Base-by-base conservation (phyloP, 1,284 basidiomycete genomes). In the Mycosarcoma maydis region DNA sequence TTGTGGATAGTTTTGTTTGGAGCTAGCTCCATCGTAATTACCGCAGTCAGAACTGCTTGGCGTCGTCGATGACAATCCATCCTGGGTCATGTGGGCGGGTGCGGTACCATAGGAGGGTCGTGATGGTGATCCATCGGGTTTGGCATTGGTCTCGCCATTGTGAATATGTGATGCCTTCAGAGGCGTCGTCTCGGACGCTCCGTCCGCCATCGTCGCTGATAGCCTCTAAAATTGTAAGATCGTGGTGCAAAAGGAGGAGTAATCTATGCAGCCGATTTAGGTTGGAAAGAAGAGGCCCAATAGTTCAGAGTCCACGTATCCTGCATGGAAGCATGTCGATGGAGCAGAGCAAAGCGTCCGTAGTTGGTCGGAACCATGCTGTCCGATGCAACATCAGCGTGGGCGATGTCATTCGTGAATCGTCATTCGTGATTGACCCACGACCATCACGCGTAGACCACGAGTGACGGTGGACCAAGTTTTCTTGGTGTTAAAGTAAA, bases 121-220 rank as follows among this genome's bases (percentile, higher is more conserved):
- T 17, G 30, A 11, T 6, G 55, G 16, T 22, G 38, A 17, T 22
- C 50, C 20, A 6, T 37, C 14, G 5, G 13, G 20, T 20, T 53
- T 45, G 36, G 16, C 43, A 22, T 23, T 8, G 16, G 5, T 16
- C 4, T 29, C 33, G 29, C n/a, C 46, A 13, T 30, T 26, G 19
- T 10, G 3, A 14, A 40, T 4, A 3, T 34, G 39, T 0, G 58
- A 17, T 24, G 48, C 48, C 38, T 42, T 38, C 4, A 64, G 49
- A 19, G 60, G 60, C 39, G 60, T 52, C 16, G 39, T 47, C 30
- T 56, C 60, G 33, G 52, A 46, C 5, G 52, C 47, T n/a, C 48
- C 52, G 46, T 48, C 27, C n/a, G 52, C 24, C 59, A 62, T 59
- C 11, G 4, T 57, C 2, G n/a, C 11, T 7, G 8, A 8, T 9